Percentiles rank a stretch among this genome's conserved stretches.
phyloP scores from a whole-genome alignment of 148 eudicot species.

The Suaeda aralocaspica region DNA sequence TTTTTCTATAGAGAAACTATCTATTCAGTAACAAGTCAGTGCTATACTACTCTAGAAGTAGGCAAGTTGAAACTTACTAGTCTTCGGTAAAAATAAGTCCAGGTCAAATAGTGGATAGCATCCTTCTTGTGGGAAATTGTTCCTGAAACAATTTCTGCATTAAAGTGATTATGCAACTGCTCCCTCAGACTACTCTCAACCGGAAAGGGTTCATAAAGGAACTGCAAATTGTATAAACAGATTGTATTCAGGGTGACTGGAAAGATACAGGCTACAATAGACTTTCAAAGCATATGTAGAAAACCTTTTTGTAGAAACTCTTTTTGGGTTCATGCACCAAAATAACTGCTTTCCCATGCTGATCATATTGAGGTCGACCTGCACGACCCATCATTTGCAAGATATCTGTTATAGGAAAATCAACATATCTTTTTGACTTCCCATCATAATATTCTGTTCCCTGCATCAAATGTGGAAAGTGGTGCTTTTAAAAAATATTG shows the following conservation, averaged over 20 bases:
- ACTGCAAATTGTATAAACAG: constrained; percentile 44
- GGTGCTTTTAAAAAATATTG: constrained; percentile 1
- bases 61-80: constrained; percentile 41
- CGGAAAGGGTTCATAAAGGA: constrained; percentile 95
- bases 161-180: constrained; percentile 84
- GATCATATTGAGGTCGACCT: constrained; percentile 94
- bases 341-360: constrained; percentile 97
- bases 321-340: constrained; percentile 98
- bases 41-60: neutral
- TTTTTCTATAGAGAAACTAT: neutral
- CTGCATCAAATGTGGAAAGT: constrained; percentile 37
- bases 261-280: neutral
- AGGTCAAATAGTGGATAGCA: constrained; percentile 91
- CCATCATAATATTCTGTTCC: constrained; percentile 95
- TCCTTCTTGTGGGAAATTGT: constrained; percentile 87
- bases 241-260: constrained; percentile 8
- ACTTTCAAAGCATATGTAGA: neutral
- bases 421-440: constrained; percentile 83
- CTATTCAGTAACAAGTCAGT: neutral
- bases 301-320: constrained; percentile 93
- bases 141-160: constrained; percentile 95
- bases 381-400: constrained; percentile 99
- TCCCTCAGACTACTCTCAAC: constrained; percentile 99
- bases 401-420: constrained; percentile 97
- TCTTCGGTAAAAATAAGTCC: constrained; percentile 96